phyloP scores from a whole-genome alignment of 495 filamentous ascomycete genomes.

The Mytilinidion resinicola region DNA sequence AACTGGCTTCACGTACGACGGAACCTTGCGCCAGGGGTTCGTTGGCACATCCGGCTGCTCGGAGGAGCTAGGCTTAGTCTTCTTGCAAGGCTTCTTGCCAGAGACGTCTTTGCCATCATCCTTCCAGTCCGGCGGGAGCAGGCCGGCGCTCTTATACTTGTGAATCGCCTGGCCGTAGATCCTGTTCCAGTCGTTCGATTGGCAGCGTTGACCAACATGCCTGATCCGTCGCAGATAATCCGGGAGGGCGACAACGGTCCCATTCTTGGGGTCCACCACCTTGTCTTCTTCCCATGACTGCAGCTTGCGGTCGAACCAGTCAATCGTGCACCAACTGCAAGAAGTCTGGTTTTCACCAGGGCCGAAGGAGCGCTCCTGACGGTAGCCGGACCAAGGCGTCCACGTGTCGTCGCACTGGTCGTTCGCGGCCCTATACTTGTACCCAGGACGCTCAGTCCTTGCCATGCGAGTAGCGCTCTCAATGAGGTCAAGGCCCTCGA shows the following conservation, averaged over 20 bases:
- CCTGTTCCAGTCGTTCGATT: conserved; percentile 10
- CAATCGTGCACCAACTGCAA: conserved; percentile 12
- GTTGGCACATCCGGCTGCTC: too few species aligned
- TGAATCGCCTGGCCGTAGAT: conserved; percentile 3
- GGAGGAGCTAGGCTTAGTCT: not conserved
- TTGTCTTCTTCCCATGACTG: conserved; percentile 3
- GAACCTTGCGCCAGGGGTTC: not conserved
- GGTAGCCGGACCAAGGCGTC: not conserved
- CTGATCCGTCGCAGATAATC: conserved; percentile 11
- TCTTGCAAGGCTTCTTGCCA: not conserved
- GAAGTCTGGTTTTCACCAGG: conserved; percentile 1
- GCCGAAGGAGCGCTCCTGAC: not conserved
- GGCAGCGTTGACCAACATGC: conserved; percentile 7
- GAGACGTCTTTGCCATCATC: not conserved
- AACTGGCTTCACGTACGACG: too few species aligned
- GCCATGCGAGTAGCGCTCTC: not conserved
- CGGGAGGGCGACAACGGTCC: not conserved
- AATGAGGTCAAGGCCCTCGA: conserved; percentile 9
- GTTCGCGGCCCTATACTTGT: not conserved
- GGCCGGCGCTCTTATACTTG: conserved; percentile 9
- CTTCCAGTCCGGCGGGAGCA: conserved; percentile 12
- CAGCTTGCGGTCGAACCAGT: conserved; percentile 17
- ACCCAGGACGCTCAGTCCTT: not conserved
- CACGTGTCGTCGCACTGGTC: not conserved
- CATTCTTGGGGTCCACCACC: conserved; percentile 8